Percentiles rank a stretch among this genome's conserved stretches.
These are phyloP conservation scores for Lasiodiplodia theobromae DNA, from an alignment of 2,329 filamentous ascomycete genomes.

Conservation along the genomic window DNA sequence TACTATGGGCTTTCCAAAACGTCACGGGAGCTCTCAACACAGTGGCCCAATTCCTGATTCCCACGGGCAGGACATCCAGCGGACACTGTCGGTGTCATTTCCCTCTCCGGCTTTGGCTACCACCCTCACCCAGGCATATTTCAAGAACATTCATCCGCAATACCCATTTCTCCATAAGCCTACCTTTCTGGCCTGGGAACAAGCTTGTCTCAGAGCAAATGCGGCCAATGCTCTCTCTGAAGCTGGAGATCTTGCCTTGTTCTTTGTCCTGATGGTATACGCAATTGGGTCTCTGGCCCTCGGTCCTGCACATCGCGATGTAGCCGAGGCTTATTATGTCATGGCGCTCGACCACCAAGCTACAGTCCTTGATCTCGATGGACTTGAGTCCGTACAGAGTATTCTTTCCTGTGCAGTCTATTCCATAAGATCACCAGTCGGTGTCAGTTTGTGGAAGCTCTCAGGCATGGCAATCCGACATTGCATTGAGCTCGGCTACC, in stretches of 20 bases:
- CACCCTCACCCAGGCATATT: conserved; percentile 44
- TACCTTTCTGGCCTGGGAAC: conserved; percentile 45
- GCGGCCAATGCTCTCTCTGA: neutral
- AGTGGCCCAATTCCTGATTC: neutral
- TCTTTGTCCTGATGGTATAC: conserved; percentile 35
- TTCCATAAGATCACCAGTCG: conserved; percentile 38
- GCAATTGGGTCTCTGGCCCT: conserved; percentile 37
- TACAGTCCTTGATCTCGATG: conserved; percentile 36
- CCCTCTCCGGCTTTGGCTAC: neutral
- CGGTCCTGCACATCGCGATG: conserved; percentile 30
- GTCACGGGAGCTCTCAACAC: conserved; percentile 6
- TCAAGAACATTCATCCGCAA: conserved; percentile 48
- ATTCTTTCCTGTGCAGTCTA: conserved; percentile 40
- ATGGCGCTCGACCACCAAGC: conserved; percentile 32
- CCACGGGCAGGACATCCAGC: neutral
- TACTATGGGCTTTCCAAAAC: conserved; percentile 34
- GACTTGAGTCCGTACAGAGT: conserved; percentile 37
- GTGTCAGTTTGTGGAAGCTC: conserved; percentile 42
- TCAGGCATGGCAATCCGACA: conserved; percentile 46
- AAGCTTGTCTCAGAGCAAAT: conserved; percentile 34
- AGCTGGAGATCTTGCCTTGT: conserved; percentile 27
- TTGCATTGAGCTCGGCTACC: conserved; percentile 47
- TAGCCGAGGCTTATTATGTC: conserved; percentile 34
- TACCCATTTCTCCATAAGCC: conserved; percentile 49
- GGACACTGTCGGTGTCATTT: neutral